Base-by-base conservation (phyloP, 306 rosid species). In the Vigna mungo region DNA sequence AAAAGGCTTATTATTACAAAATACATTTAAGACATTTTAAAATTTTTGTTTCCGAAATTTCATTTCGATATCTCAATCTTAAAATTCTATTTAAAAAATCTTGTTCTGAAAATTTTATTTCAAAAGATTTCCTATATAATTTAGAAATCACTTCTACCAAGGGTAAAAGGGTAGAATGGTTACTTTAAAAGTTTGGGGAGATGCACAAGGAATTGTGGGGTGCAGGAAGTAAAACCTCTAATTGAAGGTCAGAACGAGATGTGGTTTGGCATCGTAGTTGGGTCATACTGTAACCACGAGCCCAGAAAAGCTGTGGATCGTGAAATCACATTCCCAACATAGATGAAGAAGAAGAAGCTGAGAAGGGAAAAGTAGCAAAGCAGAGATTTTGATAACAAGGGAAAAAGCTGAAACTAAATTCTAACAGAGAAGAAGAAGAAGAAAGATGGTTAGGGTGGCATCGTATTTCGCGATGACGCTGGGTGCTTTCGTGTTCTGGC, bases 401-500 rank as follows among this genome's bases (percentile, higher is more conserved):
- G 16, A 6, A 49, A 6, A 3, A 56, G 46, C 64, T 41, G 51
- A 68, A 64, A 71, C 15, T 23, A 54, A 72, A 77, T 65, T 79
- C 56, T 66, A 77, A 15, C 18, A 27, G 16, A 55, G 15, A 56
- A 74, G 47, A 52, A 55, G 15, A 52, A 55, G 27, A 54, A 68
- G 46, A 11, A 51, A 16, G 6, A 95, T 96, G 99, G 99, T 96
- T 90, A 96, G 65, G 51, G 87, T 93, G 0, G 82, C 88, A 3
- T 88, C 96, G 15, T 96, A 85, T 91, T 96, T 93, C 62, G 99
- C 89, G 5, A 91, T 96, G 98, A n/a, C 97, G 2, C 61, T 92
- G 34, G 99, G 97, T 30, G 97, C 99, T 44, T 96, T 96, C 85
- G 78, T 89, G 0, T 93, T 96, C 90, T 92, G 96, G 98, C 92